Conservation (phyloP, 2,329 filamentous ascomycete genomes). For the Ambrosiella cleistominuta region DNA sequence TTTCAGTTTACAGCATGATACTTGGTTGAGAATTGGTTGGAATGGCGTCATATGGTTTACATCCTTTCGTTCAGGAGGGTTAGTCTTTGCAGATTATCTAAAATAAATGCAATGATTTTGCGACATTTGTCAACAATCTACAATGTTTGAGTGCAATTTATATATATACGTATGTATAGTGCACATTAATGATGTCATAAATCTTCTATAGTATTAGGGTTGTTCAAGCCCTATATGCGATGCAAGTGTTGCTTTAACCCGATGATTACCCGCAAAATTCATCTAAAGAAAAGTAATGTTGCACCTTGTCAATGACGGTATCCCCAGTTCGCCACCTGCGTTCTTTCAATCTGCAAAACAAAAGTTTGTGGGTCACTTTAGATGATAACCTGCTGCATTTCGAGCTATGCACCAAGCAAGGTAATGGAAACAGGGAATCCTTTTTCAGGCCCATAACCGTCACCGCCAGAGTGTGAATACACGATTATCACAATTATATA, state of each 20-base stretch:
- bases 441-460: conserved; percentile 2
- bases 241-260: not conserved
- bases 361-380: not conserved
- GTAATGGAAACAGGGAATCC: conserved; percentile 10
- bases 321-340: not conserved
- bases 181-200: not conserved
- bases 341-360: not conserved
- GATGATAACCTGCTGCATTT: not conserved
- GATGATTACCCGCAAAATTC: not conserved
- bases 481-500: not conserved
- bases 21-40: not conserved
- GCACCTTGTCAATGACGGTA: conserved; percentile 1
- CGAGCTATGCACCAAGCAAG: conserved; percentile 5
- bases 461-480: not conserved
- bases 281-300: not conserved
- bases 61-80: not conserved
- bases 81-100: not conserved
- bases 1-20: not conserved
- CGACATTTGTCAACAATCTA: not conserved
- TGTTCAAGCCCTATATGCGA: not conserved
- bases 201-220: not conserved
- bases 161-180: not conserved
- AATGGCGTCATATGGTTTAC: conserved; percentile 1
- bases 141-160: not conserved
- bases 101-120: not conserved